A percentile compares a stretch with the other conserved stretches of the same genome.
These are phyloP conservation scores for Penicillium sp. DNA, from an alignment of 2,329 filamentous ascomycete species.

Conservation along the genomic window DNA sequence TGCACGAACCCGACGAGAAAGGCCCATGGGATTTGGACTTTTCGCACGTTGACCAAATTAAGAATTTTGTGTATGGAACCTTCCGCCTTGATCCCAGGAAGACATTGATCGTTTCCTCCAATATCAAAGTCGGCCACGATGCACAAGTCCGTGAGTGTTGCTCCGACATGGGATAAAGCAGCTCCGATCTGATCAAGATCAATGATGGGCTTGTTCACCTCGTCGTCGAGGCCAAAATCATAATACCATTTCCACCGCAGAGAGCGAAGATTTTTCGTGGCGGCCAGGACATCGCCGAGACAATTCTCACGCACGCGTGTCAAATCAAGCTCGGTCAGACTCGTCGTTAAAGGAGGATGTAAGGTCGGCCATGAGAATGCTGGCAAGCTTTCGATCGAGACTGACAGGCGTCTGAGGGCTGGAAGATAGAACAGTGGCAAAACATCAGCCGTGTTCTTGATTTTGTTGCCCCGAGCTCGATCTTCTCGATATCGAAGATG, in stretches of 20 bases:
- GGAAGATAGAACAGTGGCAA: constrained; percentile 19
- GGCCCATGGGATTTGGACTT: neutral
- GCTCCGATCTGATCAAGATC: constrained; percentile 13
- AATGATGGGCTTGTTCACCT: constrained; percentile 5
- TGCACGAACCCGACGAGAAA: neutral
- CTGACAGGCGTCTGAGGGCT: constrained; percentile 10
- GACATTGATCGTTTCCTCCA: neutral
- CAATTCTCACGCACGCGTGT: constrained; percentile 6
- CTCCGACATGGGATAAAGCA: constrained; percentile 14
- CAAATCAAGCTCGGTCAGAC: constrained; percentile 9
- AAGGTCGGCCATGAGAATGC: constrained; percentile 12
- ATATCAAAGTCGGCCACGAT: constrained; percentile 6
- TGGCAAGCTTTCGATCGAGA: constrained; percentile 13
- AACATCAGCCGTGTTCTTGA: constrained; percentile 12
- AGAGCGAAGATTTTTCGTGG: constrained; percentile 5
- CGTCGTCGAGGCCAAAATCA: constrained; percentile 1
- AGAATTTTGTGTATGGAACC: neutral
- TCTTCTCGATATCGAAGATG: neutral
- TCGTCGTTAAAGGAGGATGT: constrained; percentile 1
- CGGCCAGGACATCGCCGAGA: constrained; percentile 7
- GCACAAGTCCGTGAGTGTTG: constrained; percentile 15
- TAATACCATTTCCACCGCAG: constrained; percentile 14
- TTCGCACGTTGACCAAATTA: neutral
- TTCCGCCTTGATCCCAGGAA: neutral
- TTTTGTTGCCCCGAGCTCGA: neutral